These are phyloP conservation scores for Fusarium denticulatum DNA, from an alignment of 2,329 filamentous ascomycete species.

Conservation along the genomic window DNA sequence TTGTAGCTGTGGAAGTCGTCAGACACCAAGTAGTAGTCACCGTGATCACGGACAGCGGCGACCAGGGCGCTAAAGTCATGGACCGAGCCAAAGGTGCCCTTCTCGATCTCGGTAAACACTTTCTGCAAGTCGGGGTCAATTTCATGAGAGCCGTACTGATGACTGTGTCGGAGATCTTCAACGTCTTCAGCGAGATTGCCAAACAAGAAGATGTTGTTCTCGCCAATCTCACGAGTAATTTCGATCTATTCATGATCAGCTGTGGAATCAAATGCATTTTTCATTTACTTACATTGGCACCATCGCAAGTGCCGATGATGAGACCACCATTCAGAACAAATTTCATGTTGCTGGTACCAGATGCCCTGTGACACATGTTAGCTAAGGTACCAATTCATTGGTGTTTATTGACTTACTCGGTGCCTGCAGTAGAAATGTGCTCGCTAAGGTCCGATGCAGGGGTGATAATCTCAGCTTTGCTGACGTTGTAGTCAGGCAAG, in stretches of 20 bases:
- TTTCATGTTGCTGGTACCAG: conserved; percentile 98
- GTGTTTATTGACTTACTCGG: conserved; percentile 67
- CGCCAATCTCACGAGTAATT: conserved; percentile 95
- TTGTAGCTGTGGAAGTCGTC: conserved; percentile 98
- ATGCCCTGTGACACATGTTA: conserved; percentile 54
- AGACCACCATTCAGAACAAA: conserved; percentile 97
- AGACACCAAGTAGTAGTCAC: conserved; percentile 97
- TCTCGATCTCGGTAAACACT: conserved; percentile 86
- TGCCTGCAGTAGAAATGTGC: conserved; percentile 97
- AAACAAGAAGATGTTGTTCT: conserved; percentile 98
- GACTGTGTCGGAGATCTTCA: conserved; percentile 90
- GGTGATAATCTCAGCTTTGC: conserved; percentile 96
- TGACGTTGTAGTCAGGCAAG: conserved; percentile 98
- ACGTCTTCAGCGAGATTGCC: conserved; percentile 96
- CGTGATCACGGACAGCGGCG: conserved; percentile 87
- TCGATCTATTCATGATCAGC: conserved; percentile 66
- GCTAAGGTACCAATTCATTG: not conserved
- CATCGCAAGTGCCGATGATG: conserved; percentile 97
- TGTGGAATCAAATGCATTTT: not conserved
- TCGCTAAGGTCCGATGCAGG: conserved; percentile 97
- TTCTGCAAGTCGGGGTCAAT: conserved; percentile 80
- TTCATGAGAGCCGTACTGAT: conserved; percentile 83
- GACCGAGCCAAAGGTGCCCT: conserved; percentile 82
- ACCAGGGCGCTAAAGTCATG: conserved; percentile 84
- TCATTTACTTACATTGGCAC: conserved; percentile 72